These are phyloP conservation scores for Ganoderma boninense DNA, from an alignment of 1,284 basidiomycete species.

Conservation along the genomic window DNA sequence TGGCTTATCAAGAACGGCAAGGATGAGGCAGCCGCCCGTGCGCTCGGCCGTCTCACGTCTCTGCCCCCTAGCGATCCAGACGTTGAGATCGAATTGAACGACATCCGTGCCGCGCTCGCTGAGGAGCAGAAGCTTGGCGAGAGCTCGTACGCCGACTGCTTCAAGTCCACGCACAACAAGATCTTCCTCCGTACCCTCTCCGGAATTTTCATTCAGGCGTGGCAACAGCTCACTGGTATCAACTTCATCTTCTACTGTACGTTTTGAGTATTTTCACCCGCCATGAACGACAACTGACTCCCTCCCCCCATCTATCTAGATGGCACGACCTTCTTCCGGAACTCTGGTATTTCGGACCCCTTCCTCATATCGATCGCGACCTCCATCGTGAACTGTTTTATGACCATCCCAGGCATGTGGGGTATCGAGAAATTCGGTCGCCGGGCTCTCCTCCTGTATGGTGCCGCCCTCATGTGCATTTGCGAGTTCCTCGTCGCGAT, in stretches of 20 bases:
- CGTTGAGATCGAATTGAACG: constrained; percentile 68
- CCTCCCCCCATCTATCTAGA: constrained; percentile 44
- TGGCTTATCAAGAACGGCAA: constrained; percentile 80
- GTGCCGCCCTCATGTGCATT: constrained; percentile 75
- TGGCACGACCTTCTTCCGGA: constrained; percentile 79
- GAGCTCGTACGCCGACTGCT: constrained; percentile 69
- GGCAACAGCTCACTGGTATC: constrained; percentile 86
- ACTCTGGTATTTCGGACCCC: constrained; percentile 73
- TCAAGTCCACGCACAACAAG: constrained; percentile 63
- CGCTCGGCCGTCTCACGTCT: constrained; percentile 71
- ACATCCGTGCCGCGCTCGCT: constrained; percentile 76
- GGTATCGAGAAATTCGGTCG: constrained; percentile 80
- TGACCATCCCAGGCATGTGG: constrained; percentile 76
- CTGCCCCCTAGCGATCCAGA: constrained; percentile 56
- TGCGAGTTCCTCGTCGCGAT: constrained; percentile 83
- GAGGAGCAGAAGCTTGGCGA: constrained; percentile 65
- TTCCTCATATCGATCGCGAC: constrained; percentile 79
- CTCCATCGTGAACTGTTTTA: constrained; percentile 77
- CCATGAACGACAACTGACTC: constrained; percentile 33
- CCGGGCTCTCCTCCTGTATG: constrained; percentile 77
- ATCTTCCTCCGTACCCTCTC: constrained; percentile 76
- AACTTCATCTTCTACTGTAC: constrained; percentile 84
- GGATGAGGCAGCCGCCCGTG: constrained; percentile 63
- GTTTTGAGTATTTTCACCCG: constrained; percentile 1
- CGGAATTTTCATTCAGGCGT: constrained; percentile 78